Evolutionary conservation across 2,329 filamentous ascomycete genomes (phyloP), one percentile per base, ranked within the genome.

Genomic region (Epichloe glyceriae): DNA sequence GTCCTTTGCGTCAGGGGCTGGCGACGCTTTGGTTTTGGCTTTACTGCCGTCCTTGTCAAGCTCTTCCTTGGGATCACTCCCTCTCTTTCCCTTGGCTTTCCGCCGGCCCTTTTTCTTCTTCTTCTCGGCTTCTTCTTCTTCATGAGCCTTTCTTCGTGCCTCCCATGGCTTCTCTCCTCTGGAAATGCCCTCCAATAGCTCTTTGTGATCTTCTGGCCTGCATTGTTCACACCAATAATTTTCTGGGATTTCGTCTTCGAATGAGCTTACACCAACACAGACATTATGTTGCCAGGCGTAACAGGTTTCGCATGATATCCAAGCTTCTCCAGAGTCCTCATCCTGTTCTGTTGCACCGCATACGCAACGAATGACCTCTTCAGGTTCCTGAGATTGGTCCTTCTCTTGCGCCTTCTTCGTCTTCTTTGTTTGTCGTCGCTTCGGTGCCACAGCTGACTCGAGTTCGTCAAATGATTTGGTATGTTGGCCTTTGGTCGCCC

Each of bases 271-370:
- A 49, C 88, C 88, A 74, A 98, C 88, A 65, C 93, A 98, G 56
- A 94, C 84, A 62, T 96, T 96, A 69, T 98, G 93, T 69, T 98
- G 93, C 93, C 93, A 98, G 41, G 85, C 91, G 46, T 81, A 82
- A 68, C 93, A 98, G 45, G 79, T 80, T 67, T 98, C 93, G 72
- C 93, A 98, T 54, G 86, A 88, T 61, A 98, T 95, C 89, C 95
- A 97, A 49, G 89, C 83, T 60, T 93, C 85, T 57, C 86, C 87
- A 14, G 87, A 83, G 58, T 94, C 87, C 58, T 91, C 87, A 53
- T 90, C 86, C 57, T 89, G 85, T 59, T 87, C 85, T 43, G 86
- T 86, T 53, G 88, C 85, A 58, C 93, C 91, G 63, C 91, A 98
- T 47, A 96, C 86, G 67, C 91, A 98, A 58, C 91, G 85, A 56